A percentile compares a stretch with the other conserved stretches of the same genome.
Evolutionary conservation across 2,329 filamentous ascomycete species (phyloP).

Genomic region (Apiospora pterosperma): DNA sequence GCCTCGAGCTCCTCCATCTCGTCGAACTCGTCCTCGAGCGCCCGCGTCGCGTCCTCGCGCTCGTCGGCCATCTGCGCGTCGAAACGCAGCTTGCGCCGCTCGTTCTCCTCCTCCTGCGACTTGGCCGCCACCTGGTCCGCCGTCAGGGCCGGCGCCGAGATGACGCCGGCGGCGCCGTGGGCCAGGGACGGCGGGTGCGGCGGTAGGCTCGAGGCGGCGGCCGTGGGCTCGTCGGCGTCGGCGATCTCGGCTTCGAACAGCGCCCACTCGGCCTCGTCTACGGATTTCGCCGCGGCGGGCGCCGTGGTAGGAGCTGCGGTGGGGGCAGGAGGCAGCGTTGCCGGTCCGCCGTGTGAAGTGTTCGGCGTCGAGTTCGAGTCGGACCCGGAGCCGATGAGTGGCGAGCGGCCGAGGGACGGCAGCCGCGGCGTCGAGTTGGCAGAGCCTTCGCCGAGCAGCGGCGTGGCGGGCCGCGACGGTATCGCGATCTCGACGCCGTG

Average conservation of each 20-base stretch:
- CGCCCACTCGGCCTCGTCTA: constrained; percentile 79
- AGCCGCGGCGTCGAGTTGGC: background rate
- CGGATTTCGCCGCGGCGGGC: constrained; percentile 10
- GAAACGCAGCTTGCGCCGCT: constrained; percentile 46
- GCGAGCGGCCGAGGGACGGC: constrained; percentile 30
- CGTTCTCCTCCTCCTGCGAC: constrained; percentile 46
- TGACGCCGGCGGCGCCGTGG: constrained; percentile 41
- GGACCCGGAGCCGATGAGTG: constrained; percentile 25
- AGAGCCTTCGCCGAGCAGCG: constrained; percentile 40
- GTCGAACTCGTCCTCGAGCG: constrained; percentile 74
- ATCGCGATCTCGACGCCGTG: constrained; percentile 60
- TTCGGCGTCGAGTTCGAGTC: constrained; percentile 9
- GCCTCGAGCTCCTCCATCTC: constrained; percentile 79
- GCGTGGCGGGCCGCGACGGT: constrained; percentile 61
- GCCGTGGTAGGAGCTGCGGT: background rate
- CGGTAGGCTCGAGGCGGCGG: constrained; percentile 26
- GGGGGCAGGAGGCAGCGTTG: background rate
- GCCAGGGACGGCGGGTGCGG: constrained; percentile 17
- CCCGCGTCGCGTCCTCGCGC: constrained; percentile 70
- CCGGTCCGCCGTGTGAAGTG: background rate
- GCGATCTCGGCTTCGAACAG: constrained; percentile 84
- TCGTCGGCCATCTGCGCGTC: constrained; percentile 62
- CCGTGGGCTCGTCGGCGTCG: constrained; percentile 20
- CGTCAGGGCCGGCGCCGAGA: constrained; percentile 66
- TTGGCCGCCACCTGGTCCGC: constrained; percentile 59